Conservation (phyloP, 2,329 filamentous ascomycete species). For the Venturia aucupariae region DNA sequence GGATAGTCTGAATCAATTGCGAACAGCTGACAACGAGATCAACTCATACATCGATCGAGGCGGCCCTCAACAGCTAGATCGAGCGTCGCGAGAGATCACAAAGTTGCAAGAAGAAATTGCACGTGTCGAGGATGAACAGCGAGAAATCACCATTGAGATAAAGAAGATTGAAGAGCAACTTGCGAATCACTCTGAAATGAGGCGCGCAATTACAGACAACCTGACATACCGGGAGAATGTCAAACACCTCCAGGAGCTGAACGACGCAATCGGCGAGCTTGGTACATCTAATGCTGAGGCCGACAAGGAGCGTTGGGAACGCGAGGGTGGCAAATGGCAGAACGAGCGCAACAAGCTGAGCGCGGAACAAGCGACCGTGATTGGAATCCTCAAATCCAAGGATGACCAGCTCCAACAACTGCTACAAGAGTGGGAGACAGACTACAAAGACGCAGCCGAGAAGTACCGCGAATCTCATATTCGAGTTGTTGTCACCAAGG, state of each 20-base stretch:
- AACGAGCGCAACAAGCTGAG: slow-evolving; percentile 58
- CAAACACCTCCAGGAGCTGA: slow-evolving; percentile 57
- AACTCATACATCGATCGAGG: slow-evolving; percentile 67
- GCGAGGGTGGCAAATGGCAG: slow-evolving; percentile 60
- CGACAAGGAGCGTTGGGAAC: slow-evolving; percentile 66
- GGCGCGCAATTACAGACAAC: slow-evolving; percentile 83
- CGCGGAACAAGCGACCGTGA: slow-evolving; percentile 63
- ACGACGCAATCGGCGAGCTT: slow-evolving; percentile 62
- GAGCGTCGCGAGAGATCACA: slow-evolving; percentile 60
- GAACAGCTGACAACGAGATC: slow-evolving; percentile 67
- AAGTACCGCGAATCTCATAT: slow-evolving; percentile 85
- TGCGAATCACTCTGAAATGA: slow-evolving; percentile 70
- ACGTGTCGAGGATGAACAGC: slow-evolving; percentile 58
- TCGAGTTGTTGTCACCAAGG: slow-evolving; percentile 83
- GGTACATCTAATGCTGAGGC: slow-evolving; percentile 72
- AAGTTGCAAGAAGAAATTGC: slow-evolving; percentile 57
- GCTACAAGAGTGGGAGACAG: slow-evolving; percentile 70
- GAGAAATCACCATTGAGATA: slow-evolving; percentile 56
- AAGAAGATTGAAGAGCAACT: slow-evolving; percentile 72
- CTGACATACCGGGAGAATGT: slow-evolving; percentile 72
- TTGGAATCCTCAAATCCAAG: slow-evolving; percentile 73
- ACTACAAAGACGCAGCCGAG: slow-evolving; percentile 72
- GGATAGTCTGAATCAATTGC: slow-evolving; percentile 68
- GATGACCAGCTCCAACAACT: slow-evolving; percentile 68
- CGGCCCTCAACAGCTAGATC: slow-evolving; percentile 61